A percentile compares a stretch with the other conserved stretches of the same genome.
phyloP scores from a whole-genome alignment of 2,329 filamentous ascomycete genomes.

The Xylariaceae sp. region DNA sequence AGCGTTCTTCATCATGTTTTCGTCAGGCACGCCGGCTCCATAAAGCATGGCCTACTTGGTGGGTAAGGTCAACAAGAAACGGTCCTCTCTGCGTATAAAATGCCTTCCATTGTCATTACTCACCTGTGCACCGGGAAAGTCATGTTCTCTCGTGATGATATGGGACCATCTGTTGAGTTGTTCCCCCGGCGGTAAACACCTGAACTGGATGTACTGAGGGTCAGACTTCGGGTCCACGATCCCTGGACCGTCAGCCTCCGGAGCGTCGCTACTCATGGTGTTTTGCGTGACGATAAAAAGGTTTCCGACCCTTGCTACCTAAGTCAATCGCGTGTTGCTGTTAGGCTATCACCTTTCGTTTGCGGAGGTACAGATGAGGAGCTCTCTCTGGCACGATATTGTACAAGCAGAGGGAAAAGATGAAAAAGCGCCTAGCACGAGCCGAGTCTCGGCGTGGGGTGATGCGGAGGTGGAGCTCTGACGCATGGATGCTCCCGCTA shows the following conservation, averaged over 20 bases:
- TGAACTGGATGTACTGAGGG: slow-evolving; percentile 50
- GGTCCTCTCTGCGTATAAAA: too few relatives aligned
- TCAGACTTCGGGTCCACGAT: slow-evolving; percentile 40
- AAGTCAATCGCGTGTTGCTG: too few relatives aligned
- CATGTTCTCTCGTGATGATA: slow-evolving; percentile 76
- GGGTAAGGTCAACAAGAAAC: too few relatives aligned
- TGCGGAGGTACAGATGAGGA: too few relatives aligned
- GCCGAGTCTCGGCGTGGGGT: neutral
- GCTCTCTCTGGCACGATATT: too few relatives aligned
- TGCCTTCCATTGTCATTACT: slow-evolving; percentile 4
- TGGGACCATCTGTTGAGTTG: slow-evolving; percentile 81
- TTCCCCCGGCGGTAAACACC: slow-evolving; percentile 46
- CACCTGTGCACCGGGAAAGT: slow-evolving; percentile 88
- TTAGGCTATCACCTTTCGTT: too few relatives aligned
- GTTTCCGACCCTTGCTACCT: neutral
- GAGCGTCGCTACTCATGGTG: slow-evolving; percentile 16
- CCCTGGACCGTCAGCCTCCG: slow-evolving; percentile 16
- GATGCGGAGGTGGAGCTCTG: neutral
- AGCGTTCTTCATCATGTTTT: slow-evolving; percentile 80
- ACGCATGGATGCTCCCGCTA: neutral
- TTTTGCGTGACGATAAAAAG: neutral
- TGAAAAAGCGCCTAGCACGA: neutral
- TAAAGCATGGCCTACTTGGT: slow-evolving; percentile 79
- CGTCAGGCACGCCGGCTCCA: slow-evolving; percentile 80
- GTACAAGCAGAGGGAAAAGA: neutral